These are phyloP conservation scores for Pythium chondricola DNA, from an alignment of 352 stramenopile species.

Conservation along the genomic window DNA sequence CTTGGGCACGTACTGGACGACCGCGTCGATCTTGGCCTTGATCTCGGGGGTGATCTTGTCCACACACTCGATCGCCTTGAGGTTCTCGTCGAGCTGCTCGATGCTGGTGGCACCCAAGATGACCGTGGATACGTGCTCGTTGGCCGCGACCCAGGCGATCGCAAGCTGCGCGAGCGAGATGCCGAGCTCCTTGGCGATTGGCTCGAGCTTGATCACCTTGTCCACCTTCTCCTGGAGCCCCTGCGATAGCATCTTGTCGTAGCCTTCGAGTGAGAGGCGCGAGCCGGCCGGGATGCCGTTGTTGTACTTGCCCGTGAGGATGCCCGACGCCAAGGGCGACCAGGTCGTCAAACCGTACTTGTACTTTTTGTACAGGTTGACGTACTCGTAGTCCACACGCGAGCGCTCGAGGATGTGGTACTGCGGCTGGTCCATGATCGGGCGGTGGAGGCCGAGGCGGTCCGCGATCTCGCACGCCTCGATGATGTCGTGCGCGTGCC, in stretches of 20 bases:
- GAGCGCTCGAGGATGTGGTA: constrained; percentile 74
- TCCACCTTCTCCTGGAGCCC: constrained; percentile 38
- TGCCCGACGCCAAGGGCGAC: constrained; percentile 57
- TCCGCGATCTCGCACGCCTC: constrained; percentile 50
- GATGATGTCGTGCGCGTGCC: constrained; percentile 61
- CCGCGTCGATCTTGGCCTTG: constrained; percentile 40
- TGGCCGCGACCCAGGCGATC: constrained; percentile 45
- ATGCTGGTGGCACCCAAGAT: constrained; percentile 47
- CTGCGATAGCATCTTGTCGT: constrained; percentile 46
- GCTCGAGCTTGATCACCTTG: constrained; percentile 37
- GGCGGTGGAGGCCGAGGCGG: constrained; percentile 27
- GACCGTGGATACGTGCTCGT: constrained; percentile 46
- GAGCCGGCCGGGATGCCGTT: constrained; percentile 68
- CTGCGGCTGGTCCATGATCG: constrained; percentile 55
- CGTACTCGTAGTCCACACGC: constrained; percentile 64
- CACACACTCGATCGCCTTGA: constrained; percentile 30
- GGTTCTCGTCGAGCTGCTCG: constrained; percentile 45
- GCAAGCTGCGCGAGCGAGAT: constrained; percentile 53
- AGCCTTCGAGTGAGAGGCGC: constrained; percentile 41
- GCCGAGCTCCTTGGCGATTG: constrained; percentile 55
- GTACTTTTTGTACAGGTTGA: constrained; percentile 68
- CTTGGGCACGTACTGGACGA: constrained; percentile 31
- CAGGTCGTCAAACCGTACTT: constrained; percentile 71
- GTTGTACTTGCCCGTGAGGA: constrained; percentile 81
- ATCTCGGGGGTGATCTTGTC: constrained; percentile 41